Evolutionary conservation across 768 basidiomycete genomes (phyloP).

Genomic region (Psilocybe azurescens): DNA sequence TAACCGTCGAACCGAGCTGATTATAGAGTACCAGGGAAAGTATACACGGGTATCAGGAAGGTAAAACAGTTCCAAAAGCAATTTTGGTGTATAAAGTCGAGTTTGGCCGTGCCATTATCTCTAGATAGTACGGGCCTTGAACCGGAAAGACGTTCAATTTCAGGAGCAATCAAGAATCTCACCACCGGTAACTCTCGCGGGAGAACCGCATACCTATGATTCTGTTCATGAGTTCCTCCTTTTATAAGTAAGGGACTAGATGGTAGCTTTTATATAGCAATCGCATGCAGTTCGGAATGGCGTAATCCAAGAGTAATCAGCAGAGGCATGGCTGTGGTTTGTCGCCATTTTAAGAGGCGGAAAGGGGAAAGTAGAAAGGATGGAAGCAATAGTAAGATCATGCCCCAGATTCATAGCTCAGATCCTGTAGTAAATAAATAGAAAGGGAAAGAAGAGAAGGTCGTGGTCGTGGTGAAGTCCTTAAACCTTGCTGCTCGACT

Average conservation of each 20-base stretch:
- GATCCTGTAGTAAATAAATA: too few species aligned
- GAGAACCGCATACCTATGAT: background rate
- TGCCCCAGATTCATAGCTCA: background rate
- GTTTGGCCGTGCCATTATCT: background rate
- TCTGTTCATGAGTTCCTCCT: background rate
- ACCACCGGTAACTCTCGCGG: background rate
- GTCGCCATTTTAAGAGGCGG: background rate
- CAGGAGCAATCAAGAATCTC: background rate
- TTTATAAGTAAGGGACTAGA: background rate
- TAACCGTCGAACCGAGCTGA: background rate
- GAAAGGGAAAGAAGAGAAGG: too few species aligned
- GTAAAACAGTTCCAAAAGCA: background rate
- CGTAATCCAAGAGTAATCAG: background rate
- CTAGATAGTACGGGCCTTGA: background rate
- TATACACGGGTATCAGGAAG: background rate
- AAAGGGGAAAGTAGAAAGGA: background rate
- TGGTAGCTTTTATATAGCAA: background rate
- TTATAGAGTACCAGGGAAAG: background rate
- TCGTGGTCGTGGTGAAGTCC: too few species aligned
- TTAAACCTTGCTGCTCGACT: too few species aligned
- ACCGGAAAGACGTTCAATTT: background rate
- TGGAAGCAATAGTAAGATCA: background rate
- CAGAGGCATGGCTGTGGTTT: background rate
- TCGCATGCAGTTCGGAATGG: background rate
- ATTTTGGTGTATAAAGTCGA: background rate